A percentile compares a stretch with the other conserved stretches of the same genome.
Evolutionary conservation across 1,284 basidiomycete genomes (phyloP).

Genomic region (Wolfiporia cocos): DNA sequence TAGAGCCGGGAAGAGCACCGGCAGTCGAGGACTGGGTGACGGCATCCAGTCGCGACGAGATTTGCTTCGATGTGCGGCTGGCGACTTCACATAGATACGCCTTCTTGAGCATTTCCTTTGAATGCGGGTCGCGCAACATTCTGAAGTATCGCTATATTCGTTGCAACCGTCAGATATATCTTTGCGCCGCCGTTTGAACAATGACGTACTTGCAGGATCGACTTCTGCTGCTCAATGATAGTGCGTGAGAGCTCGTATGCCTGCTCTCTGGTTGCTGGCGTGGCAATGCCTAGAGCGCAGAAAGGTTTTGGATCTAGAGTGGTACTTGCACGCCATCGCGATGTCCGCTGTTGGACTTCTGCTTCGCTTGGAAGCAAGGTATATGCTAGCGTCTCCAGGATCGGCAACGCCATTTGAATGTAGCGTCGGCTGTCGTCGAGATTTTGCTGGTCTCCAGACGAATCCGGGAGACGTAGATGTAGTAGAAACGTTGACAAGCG

Average conservation of each 20-base stretch:
- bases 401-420: neutral
- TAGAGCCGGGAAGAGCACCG: neutral
- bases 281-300: neutral
- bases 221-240: neutral
- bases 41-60: neutral
- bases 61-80: neutral
- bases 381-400: neutral
- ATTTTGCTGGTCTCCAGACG: neutral
- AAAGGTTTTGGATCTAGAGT: neutral
- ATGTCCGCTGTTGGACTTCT: neutral
- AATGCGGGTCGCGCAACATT: neutral
- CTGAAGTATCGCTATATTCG: neutral
- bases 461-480: neutral
- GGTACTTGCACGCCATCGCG: neutral
- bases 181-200: neutral
- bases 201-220: neutral
- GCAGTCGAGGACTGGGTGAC: neutral
- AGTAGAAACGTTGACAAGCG: neutral
- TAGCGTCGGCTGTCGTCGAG: neutral
- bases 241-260: neutral
- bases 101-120: neutral
- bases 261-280: neutral
- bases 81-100: neutral
- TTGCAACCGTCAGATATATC: neutral
- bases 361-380: neutral